Conservation (phyloP, 2,329 filamentous ascomycete genomes). For the Claviceps cyperi region DNA sequence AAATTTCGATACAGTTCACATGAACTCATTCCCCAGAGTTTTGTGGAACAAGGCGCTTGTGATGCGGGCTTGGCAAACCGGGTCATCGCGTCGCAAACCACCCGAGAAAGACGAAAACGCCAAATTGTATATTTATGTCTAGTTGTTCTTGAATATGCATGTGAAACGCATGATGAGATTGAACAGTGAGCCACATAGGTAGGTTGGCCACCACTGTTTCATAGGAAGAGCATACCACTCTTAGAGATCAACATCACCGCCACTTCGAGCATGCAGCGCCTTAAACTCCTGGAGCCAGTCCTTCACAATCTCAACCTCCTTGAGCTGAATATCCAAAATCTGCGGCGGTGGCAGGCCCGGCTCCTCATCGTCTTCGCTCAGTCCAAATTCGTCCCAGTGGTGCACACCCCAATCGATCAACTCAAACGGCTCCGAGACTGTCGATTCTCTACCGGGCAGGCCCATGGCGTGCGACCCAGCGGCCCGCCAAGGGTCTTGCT, state of each 20-base stretch:
- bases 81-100: too few species aligned
- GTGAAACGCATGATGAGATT: too few species aligned
- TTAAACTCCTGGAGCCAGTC: constrained; percentile 49
- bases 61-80: too few species aligned
- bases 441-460: constrained; percentile 41
- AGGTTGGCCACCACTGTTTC: too few species aligned
- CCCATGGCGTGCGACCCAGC: constrained; percentile 57
- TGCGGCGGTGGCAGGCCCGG: constrained; percentile 45
- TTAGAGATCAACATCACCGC: background rate
- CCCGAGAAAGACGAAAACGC: too few species aligned
- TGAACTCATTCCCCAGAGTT: too few species aligned
- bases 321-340: constrained; percentile 42
- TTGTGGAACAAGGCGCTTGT: too few species aligned
- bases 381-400: constrained; percentile 64
- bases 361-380: constrained; percentile 34
- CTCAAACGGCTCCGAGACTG: constrained; percentile 53
- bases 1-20: too few species aligned
- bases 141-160: too few species aligned
- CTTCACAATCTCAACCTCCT: constrained; percentile 46
- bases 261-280: background rate
- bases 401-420: constrained; percentile 63
- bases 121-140: too few species aligned
- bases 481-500: constrained; percentile 66
- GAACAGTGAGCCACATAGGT: too few species aligned
- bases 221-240: background rate